phyloP scores from a whole-genome alignment of 1,284 basidiomycete species.

The Phenoliferia sp. region DNA sequence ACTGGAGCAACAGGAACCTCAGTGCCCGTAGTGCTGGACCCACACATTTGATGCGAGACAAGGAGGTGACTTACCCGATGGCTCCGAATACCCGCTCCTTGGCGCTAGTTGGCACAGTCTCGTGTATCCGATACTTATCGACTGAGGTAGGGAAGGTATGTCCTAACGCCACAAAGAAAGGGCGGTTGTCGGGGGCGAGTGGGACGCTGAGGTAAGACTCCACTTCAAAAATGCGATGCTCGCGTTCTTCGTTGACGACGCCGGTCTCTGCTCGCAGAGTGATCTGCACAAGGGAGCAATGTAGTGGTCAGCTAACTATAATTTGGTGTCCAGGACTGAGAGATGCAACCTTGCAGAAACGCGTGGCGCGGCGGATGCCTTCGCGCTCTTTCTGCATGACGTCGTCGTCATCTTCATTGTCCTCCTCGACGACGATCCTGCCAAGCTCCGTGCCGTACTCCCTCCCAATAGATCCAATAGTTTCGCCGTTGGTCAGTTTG shows the following conservation, averaged over 20 bases:
- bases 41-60: no score
- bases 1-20: not conserved
- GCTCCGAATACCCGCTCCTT: not conserved
- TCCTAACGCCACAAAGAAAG: not conserved
- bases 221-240: not conserved
- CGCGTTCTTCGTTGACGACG: not conserved
- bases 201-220: not conserved
- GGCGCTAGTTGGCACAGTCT: not conserved
- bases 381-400: not conserved
- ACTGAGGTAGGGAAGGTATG: not conserved
- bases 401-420: not conserved
- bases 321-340: not conserved
- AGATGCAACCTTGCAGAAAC: not conserved
- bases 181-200: not conserved
- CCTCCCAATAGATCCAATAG: not conserved
- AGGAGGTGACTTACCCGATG: not conserved
- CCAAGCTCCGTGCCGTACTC: not conserved
- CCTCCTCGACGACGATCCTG: not conserved
- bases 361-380: not conserved
- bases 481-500: not conserved
- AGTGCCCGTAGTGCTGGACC: no score
- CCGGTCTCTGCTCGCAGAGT: not conserved
- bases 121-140: not conserved
- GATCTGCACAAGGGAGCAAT: not conserved
- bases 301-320: no score